Base-by-base conservation (phyloP, 2,329 filamentous ascomycete species). In the Sordariomycetes sp. region DNA sequence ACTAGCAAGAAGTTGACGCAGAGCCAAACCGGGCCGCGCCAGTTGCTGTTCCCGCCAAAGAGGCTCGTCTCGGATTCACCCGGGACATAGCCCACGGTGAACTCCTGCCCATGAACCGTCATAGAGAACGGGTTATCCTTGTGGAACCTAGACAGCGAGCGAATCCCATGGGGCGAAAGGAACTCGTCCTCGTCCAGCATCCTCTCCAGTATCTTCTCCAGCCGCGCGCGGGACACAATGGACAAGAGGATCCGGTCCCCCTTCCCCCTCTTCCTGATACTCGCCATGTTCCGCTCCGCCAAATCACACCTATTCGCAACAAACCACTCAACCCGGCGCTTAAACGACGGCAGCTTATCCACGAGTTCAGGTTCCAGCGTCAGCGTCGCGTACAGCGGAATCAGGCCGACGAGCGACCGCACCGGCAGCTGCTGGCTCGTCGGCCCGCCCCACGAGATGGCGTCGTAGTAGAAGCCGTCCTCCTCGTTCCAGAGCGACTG, bases 381-480 rank as follows among this genome's bases (percentile, higher is more conserved):
- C 60, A 95, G 76, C 2, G 91, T 95, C 7, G 90, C 90, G 67
- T 95, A 97, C 12, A 97, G 81, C 1, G 92, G 92, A 62, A 97
- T 97, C 59, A 97, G 76, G 12, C 94, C 92, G 56, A 97, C 92
- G 8, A 97, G 81, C 17, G 92, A 97, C 59, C 90, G 81, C 56
- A 97, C 89, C 1, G 90, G 91, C 66, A 97, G 81, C 70, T 96
- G 91, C 66, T 96, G 89, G 56, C 89, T 89, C 85, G 86, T 95
- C 8, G 91, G 91, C 10, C 90, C 90, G 54, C 92, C 92, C 83
- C 90, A 97, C 1, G 91, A 95, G 62, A 97, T 97, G 28, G 92
- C 92, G 72, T 97, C 92, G 68, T 97, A 97, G 78, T 97, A 97
- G 77, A 97, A 97, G 58, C 89, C 90, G 70, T 97, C 92, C 61